Evolutionary conservation across 225 moss, liverwort and hornwort genomes (phyloP).

Genomic region (Physcomitrellopsis africana): DNA sequence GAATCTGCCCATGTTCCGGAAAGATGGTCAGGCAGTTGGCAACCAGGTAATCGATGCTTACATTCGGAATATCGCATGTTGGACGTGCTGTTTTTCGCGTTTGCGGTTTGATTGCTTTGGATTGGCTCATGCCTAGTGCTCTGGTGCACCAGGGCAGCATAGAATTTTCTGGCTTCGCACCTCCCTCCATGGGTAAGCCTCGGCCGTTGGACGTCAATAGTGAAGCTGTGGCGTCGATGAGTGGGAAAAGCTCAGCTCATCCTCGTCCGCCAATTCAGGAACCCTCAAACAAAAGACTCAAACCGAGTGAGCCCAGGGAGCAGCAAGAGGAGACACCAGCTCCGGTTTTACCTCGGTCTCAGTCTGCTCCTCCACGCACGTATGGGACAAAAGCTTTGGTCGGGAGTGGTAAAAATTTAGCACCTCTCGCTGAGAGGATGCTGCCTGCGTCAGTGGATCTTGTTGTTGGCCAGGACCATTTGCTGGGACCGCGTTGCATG

Average conservation of each 20-base stretch:
- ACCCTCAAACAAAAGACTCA: constrained; percentile 41
- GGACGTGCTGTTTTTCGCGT: background rate
- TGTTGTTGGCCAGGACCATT: constrained; percentile 82
- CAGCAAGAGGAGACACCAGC: constrained; percentile 49
- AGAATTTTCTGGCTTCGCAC: constrained; percentile 34
- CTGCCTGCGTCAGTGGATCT: constrained; percentile 68
- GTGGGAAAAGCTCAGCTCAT: constrained; percentile 35
- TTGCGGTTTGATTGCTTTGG: background rate
- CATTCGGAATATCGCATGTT: background rate
- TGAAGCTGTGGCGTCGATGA: constrained; percentile 35
- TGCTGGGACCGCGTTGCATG: constrained; percentile 69
- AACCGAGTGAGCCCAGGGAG: constrained; percentile 38
- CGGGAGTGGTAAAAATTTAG: constrained; percentile 42
- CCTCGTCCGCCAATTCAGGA: constrained; percentile 43
- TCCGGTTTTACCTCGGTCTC: constrained; percentile 41
- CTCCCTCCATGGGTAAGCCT: constrained; percentile 34
- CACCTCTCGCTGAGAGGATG: constrained; percentile 83
- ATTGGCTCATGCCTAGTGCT: constrained; percentile 20
- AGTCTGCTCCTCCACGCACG: constrained; percentile 28
- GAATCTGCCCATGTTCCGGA: constrained; percentile 43
- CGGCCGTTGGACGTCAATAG: constrained; percentile 39
- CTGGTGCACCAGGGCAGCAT: constrained; percentile 38
- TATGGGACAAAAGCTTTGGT: constrained; percentile 29
- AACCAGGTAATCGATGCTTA: constrained; percentile 37
- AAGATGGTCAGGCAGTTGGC: constrained; percentile 30